Evolutionary conservation across 2,329 filamentous ascomycete species (phyloP).

Genomic region (Beauveria pseudobassiana): DNA sequence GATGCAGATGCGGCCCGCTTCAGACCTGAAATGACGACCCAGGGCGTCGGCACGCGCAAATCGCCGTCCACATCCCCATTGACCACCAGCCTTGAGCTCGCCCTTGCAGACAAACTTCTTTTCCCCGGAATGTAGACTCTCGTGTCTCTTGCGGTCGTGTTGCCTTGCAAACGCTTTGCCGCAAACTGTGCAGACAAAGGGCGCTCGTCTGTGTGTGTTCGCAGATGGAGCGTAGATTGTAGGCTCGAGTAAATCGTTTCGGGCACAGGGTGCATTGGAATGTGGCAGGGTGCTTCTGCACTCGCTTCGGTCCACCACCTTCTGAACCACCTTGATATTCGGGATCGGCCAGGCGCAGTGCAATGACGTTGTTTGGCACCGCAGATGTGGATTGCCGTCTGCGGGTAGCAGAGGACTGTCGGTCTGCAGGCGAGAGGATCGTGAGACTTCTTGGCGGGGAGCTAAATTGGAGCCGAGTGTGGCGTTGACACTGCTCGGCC

Average conservation of each 20-base stretch:
- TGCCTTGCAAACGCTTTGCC: constrained; percentile 96
- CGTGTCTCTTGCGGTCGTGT: constrained; percentile 94
- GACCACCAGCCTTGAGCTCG: constrained; percentile 70
- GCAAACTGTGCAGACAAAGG: constrained; percentile 94
- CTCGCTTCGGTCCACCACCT: constrained; percentile 62
- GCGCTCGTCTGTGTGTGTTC: constrained; percentile 93
- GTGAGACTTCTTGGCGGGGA: constrained; percentile 35
- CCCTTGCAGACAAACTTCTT: constrained; percentile 98
- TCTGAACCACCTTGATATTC: constrained; percentile 64
- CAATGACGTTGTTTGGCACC: constrained; percentile 60
- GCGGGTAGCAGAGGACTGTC: constrained; percentile 32
- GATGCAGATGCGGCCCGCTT: constrained; percentile 93
- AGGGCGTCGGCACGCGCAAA: constrained; percentile 95
- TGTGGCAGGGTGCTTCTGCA: constrained; percentile 94
- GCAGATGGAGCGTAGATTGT: constrained; percentile 93
- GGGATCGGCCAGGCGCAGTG: constrained; percentile 85
- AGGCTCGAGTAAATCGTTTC: constrained; percentile 92
- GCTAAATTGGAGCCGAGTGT: constrained; percentile 38
- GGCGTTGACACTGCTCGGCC: constrained; percentile 29
- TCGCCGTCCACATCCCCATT: constrained; percentile 88
- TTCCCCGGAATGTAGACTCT: constrained; percentile 91
- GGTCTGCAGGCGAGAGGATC: constrained; percentile 55
- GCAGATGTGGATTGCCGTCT: constrained; percentile 57
- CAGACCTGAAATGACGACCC: constrained; percentile 88
- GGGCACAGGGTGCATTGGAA: constrained; percentile 93